Evolutionary conservation across 495 filamentous ascomycete species (phyloP).

Genomic region (Penicillium nucicola): DNA sequence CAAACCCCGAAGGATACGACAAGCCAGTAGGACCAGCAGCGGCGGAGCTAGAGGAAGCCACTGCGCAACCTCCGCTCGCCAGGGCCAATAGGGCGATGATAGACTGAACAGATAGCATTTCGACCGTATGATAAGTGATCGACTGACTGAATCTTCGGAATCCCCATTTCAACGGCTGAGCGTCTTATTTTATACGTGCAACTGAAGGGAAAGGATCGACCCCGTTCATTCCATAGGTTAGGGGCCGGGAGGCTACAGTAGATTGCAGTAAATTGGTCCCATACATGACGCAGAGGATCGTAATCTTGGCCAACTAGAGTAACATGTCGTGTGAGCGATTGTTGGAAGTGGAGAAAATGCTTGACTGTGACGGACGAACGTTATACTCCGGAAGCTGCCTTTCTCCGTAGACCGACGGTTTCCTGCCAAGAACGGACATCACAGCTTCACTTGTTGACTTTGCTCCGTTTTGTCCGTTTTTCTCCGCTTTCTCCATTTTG

Average conservation of each 20-base stretch:
- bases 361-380: too few relatives aligned
- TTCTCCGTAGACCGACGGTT: too few relatives aligned
- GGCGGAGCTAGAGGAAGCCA: slow-evolving; percentile 5
- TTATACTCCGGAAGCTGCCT: too few relatives aligned
- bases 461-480: too few relatives aligned
- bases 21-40: slow-evolving; percentile 25
- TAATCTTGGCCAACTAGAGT: background rate
- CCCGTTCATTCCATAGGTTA: background rate
- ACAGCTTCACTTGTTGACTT: too few relatives aligned
- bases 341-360: too few relatives aligned
- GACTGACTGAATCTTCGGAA: slow-evolving; percentile 1
- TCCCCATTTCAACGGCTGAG: background rate
- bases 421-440: too few relatives aligned
- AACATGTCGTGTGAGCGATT: too few relatives aligned
- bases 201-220: slow-evolving; percentile 1
- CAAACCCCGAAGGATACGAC: slow-evolving; percentile 31
- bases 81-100: background rate
- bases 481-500: too few relatives aligned
- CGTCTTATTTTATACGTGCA: background rate
- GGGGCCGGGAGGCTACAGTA: background rate
- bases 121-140: background rate
- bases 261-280: background rate
- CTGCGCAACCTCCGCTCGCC: background rate
- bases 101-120: background rate
- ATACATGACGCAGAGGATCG: background rate